A percentile compares a stretch with the other conserved stretches of the same genome.
These are phyloP conservation scores for Candida khao-thaluensis DNA, from an alignment of 805 yeast species.

Conservation along the genomic window DNA sequence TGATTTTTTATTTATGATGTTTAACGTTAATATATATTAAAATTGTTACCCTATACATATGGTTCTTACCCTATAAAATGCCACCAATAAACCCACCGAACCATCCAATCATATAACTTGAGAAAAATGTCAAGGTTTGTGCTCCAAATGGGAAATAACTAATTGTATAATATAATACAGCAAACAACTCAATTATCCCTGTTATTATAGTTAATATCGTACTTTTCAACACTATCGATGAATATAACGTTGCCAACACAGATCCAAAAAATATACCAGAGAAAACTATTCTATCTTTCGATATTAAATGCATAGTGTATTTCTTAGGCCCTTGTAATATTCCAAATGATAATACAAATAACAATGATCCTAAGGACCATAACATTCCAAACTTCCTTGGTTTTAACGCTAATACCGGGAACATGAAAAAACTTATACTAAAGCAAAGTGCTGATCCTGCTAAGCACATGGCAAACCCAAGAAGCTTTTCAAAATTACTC, in stretches of 20 bases:
- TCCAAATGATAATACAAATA: constrained; percentile 88
- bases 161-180: constrained; percentile 85
- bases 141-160: constrained; percentile 97
- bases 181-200: constrained; percentile 73
- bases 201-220: constrained; percentile 75
- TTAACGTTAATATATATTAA: constrained; percentile 1
- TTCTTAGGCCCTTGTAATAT: constrained; percentile 89
- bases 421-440: constrained; percentile 72
- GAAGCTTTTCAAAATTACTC: constrained; percentile 75
- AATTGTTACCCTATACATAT: not conserved
- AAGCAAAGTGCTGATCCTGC: constrained; percentile 80
- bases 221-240: constrained; percentile 64
- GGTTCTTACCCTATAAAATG: constrained; percentile 17
- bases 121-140: constrained; percentile 57
- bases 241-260: constrained; percentile 73
- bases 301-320: constrained; percentile 69
- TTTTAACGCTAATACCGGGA: constrained; percentile 85
- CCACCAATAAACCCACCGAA: constrained; percentile 50
- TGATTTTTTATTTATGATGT: no score
- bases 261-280: constrained; percentile 79
- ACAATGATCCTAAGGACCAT: constrained; percentile 89
- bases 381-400: constrained; percentile 88
- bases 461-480: constrained; percentile 76
- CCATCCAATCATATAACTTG: constrained; percentile 44
- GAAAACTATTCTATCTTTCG: constrained; percentile 76